These are phyloP conservation scores for Lindgomyces ingoldianus DNA, from an alignment of 495 filamentous ascomycete genomes.

Conservation along the genomic window DNA sequence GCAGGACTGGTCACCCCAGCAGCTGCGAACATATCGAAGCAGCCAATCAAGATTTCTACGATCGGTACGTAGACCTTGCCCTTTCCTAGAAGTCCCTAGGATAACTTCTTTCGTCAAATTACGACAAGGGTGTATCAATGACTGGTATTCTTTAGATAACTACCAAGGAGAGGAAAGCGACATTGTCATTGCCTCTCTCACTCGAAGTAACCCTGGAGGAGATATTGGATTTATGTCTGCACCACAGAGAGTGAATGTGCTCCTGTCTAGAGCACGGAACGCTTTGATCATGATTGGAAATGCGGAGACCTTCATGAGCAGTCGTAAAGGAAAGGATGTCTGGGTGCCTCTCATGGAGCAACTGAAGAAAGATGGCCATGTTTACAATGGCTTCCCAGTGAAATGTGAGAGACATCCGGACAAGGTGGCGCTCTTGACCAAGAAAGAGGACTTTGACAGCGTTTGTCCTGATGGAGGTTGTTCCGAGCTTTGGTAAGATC, in stretches of 20 bases:
- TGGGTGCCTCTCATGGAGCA: conserved; percentile 64
- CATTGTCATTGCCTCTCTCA: conserved; percentile 68
- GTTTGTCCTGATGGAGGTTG: conserved; percentile 76
- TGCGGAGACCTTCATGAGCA: conserved; percentile 63
- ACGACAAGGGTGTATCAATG: too few species aligned
- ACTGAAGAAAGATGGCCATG: conserved; percentile 54
- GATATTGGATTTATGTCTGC: conserved; percentile 77
- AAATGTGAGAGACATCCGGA: conserved; percentile 67
- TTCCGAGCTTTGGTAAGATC: conserved; percentile 60
- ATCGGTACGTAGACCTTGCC: conserved; percentile 53
- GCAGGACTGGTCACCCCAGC: conserved; percentile 63
- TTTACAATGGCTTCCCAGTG: conserved; percentile 72
- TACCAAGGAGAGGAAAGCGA: conserved; percentile 82
- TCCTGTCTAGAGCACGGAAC: conserved; percentile 69
- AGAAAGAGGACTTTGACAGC: conserved; percentile 58
- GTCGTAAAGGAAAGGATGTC: conserved; percentile 58
- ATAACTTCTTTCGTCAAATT: not conserved
- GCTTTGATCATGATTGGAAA: conserved; percentile 73
- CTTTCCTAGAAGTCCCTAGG: not conserved
- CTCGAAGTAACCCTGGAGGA: conserved; percentile 62
- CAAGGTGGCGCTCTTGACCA: conserved; percentile 49
- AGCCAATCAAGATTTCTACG: conserved; percentile 61
- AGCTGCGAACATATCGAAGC: conserved; percentile 54
- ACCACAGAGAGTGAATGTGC: conserved; percentile 69
- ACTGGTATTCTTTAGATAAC: conserved; percentile 57